Base-by-base conservation (phyloP, 306 rosid species). In the Cucurbita maxima region DNA sequence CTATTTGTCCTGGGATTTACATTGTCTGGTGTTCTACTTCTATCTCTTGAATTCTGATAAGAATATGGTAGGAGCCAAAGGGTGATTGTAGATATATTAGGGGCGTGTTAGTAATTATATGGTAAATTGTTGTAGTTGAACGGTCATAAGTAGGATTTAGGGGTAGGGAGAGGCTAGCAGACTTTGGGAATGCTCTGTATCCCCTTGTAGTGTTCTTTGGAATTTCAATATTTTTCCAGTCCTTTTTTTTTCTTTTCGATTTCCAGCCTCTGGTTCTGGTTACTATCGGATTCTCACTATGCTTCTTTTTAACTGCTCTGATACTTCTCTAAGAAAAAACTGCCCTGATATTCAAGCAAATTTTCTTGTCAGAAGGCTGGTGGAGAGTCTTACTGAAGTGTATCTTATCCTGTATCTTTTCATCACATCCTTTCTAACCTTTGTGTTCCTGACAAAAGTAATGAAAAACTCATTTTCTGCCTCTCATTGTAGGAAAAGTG, bases 401-500 rank as follows among this genome's bases (percentile, higher is more conserved):
- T 55, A 55, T 13, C 52, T 30, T 40, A 16, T 72, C 54, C 41
- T 15, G 34, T 52, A 5, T 71, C 50, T 16, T 36, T 48, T 45
- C 75, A 34, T 36, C 75, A 15, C 38, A 2, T 71, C 47, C 38
- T 68, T 68, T 45, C 38, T 68, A 20, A 25, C 41, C 40, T 25
- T 37, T 52, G 25, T 54, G 16, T 43, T 54, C 51, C 53, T 5
- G 38, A 6, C 38, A 53, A 53, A 72, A 12, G n/a, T 18, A 55
- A 36, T 18, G 10, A 50, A 54, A 54, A 53, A 3, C 75, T 73
- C 43, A 77, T 68, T 75, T 44, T 72, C 51, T 80, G 75, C 71
- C 51, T 72, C 77, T 72, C 50, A 69, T 58, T 82, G 70, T 77
- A 93, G 98, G 88, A 93, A 89, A 86, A 82, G 83, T 83, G 98